phyloP scores from a whole-genome alignment of 1,139 yeast genomes.

The Kodamaea derodonti region DNA sequence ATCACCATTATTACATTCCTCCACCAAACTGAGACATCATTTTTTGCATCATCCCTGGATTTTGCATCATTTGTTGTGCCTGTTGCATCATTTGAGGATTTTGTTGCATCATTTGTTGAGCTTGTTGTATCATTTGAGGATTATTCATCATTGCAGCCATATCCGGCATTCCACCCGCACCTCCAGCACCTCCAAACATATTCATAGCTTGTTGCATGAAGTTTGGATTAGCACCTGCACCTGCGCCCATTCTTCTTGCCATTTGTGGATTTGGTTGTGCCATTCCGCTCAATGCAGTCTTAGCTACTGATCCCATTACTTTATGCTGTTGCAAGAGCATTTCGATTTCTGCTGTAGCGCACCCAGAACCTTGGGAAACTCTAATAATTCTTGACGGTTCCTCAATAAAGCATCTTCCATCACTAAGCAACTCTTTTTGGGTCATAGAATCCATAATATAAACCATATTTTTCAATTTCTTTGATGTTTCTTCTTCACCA shows the following conservation, averaged over 20 bases:
- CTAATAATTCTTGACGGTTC: slow-evolving; percentile 85
- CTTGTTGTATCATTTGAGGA: slow-evolving; percentile 37
- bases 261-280: slow-evolving; percentile 16
- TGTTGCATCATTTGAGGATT: slow-evolving; percentile 72
- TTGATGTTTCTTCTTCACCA: slow-evolving; percentile 86
- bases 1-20: too few relatives aligned
- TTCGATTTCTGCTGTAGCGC: slow-evolving; percentile 89
- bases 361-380: slow-evolving; percentile 96
- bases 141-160: slow-evolving; percentile 31
- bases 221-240: slow-evolving; percentile 47
- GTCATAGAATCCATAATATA: slow-evolving; percentile 97
- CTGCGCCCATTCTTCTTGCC: slow-evolving; percentile 28
- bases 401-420: slow-evolving; percentile 75
- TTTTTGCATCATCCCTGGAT: slow-evolving; percentile 64
- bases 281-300: slow-evolving; percentile 48
- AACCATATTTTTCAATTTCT: slow-evolving; percentile 81
- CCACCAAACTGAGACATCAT: slow-evolving; percentile 72
- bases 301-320: slow-evolving; percentile 94
- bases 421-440: slow-evolving; percentile 82
- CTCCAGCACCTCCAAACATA: slow-evolving; percentile 49
- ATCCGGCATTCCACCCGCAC: slow-evolving; percentile 30
- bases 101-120: slow-evolving; percentile 59
- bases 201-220: slow-evolving; percentile 42
- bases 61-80: slow-evolving; percentile 52
- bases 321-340: slow-evolving; percentile 88